A percentile compares a stretch with the other conserved stretches of the same genome.
Evolutionary conservation across 352 stramenopile genomes (phyloP).

Genomic region (Phytopythium helicoides): DNA sequence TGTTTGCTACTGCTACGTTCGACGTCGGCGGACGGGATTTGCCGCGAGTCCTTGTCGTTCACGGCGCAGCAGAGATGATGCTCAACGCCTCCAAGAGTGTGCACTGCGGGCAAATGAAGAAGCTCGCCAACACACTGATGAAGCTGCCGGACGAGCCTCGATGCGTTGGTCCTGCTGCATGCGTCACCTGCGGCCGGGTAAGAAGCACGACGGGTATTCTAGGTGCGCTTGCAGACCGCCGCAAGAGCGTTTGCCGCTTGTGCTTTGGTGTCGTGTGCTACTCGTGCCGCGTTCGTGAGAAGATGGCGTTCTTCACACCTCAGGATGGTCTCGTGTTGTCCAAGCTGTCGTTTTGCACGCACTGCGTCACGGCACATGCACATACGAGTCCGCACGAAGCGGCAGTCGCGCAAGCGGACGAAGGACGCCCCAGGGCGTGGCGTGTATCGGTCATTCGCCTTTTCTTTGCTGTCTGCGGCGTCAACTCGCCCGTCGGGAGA

Average conservation of each 20-base stretch:
- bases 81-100: conserved; percentile 16
- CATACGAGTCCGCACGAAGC: neutral
- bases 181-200: conserved; percentile 14
- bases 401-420: neutral
- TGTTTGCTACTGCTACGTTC: conserved; percentile 24
- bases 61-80: conserved; percentile 21
- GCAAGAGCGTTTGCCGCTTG: conserved; percentile 29
- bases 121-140: conserved; percentile 26
- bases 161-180: neutral
- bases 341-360: conserved; percentile 35
- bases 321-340: conserved; percentile 20
- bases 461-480: neutral
- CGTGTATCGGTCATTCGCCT: neutral
- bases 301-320: conserved; percentile 29
- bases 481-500: neutral
- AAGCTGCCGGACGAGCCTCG: conserved; percentile 9
- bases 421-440: neutral
- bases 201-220: conserved; percentile 2
- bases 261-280: conserved; percentile 26
- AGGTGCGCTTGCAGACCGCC: neutral
- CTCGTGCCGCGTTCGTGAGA: conserved; percentile 26
- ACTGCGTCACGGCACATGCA: conserved; percentile 17
- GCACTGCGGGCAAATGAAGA: conserved; percentile 41
- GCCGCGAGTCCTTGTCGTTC: conserved; percentile 27
- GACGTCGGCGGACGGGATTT: conserved; percentile 14